Evolutionary conservation across 2,329 filamentous ascomycete genomes (phyloP), one percentile per base, ranked within the genome.

Genomic region (Neonectria coccinea): DNA sequence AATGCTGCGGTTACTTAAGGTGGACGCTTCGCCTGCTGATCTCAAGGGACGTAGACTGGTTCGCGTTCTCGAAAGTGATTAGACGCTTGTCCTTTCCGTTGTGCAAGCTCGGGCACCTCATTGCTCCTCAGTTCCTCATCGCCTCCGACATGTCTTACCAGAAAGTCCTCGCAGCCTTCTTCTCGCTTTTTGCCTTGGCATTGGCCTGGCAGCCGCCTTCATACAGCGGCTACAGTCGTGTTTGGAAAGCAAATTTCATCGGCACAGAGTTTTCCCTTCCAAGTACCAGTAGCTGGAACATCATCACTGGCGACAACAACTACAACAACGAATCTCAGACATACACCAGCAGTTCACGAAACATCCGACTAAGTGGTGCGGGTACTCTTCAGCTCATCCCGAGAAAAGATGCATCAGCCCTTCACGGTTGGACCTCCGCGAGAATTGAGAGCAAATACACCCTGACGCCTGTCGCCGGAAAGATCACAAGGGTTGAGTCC

Each of bases 241-340:
- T 82, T 44, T 86, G 82, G 82, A 74, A 79, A 6, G 83, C 85
- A n/a, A 69, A 64, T 31, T 86, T 86, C 59, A 33, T 57, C 4
- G 85, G 84, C 3, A 29, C 52, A 1, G 65, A 73, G 14, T 80
- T 80, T 41, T 62, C 71, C 1, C 60, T 71, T 0, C 80, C 82
- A 10, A 74, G 78, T 72, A 51, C 64, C 4, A 66, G 25, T 50
- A 75, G 74, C 51, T 86, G 84, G 84, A 77, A 81, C 63, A 76
- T 80, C 56, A 77, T 82, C 60, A 68, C 71, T 45, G 71, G 72
- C 20, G 79, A 81, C 58, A 77, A 84, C 55, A 76, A 80, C 67
- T 81, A 80, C 72, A 88, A 88, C 80, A 80, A 83, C 70, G 85
- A 88, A 71, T 70, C 82, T 11, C 78, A 88, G 72, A 78, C 77